Conservation (phyloP, 306 rosid species). For the Inga leiocalycina region DNA sequence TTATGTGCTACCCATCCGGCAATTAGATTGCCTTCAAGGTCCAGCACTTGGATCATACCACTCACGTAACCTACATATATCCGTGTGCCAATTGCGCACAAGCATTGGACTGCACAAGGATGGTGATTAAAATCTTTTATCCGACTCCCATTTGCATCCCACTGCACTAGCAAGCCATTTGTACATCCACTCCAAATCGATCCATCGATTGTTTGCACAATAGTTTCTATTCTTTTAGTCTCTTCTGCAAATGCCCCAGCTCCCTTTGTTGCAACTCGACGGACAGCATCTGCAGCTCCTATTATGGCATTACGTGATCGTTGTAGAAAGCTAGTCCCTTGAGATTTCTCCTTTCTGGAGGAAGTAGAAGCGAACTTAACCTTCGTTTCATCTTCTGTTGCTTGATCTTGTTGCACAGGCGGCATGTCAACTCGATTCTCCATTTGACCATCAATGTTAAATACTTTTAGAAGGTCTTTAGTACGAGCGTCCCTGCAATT, state of each 20-base stretch:
- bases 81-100: constrained; percentile 75
- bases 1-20: constrained; percentile 96
- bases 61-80: constrained; percentile 85
- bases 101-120: constrained; percentile 79
- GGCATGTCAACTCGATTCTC: constrained; percentile 89
- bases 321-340: constrained; percentile 54
- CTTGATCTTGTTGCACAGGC: constrained; percentile 75
- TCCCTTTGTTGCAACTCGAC: constrained; percentile 91
- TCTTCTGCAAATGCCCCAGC: constrained; percentile 94
- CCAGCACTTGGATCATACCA: constrained; percentile 80
- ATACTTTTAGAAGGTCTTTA: constrained; percentile 84
- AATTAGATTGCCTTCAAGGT: constrained; percentile 81
- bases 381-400: constrained; percentile 85
- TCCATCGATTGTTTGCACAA: constrained; percentile 75
- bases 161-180: constrained; percentile 85
- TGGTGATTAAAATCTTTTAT: constrained; percentile 80
- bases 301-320: constrained; percentile 56
- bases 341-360: constrained; percentile 84
- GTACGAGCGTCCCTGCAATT: constrained; percentile 85
- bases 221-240: constrained; percentile 73
- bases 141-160: constrained; percentile 89
- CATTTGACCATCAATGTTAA: constrained; percentile 83
- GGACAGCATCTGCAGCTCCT: constrained; percentile 99
- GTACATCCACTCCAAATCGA: constrained; percentile 95
- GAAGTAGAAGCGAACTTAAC: constrained; percentile 66